Conservation (phyloP, 169 alveolate genomes). For the Blepharisma undulans region DNA sequence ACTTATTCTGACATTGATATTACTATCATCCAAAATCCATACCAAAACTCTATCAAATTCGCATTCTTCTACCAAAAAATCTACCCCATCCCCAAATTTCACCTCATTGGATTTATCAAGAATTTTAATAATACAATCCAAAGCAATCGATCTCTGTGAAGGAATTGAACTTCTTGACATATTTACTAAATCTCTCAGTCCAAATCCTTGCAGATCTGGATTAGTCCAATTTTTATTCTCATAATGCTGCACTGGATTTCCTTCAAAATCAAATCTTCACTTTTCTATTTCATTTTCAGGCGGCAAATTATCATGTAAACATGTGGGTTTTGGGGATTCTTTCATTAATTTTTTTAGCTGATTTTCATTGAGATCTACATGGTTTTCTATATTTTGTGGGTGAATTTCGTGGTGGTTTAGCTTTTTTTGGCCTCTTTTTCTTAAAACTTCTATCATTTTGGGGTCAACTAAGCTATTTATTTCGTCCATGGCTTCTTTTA, state of each 20-base stretch:
- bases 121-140: background rate
- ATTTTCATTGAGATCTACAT: background rate
- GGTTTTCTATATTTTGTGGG: background rate
- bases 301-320: background rate
- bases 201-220: background rate
- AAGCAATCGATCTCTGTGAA: background rate
- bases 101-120: background rate
- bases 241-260: background rate
- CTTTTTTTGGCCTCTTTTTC: slow-evolving; percentile 15
- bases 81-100: background rate
- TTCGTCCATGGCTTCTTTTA: background rate
- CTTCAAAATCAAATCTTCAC: slow-evolving; percentile 5
- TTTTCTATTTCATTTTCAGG: background rate
- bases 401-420: background rate
- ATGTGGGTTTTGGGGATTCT: background rate
- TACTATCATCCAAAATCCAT: background rate
- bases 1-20: background rate
- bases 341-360: background rate
- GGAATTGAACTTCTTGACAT: slow-evolving; percentile 22
- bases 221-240: background rate
- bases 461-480: background rate
- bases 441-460: background rate
- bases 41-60: slow-evolving; percentile 12
- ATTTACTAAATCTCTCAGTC: background rate
- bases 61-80: slow-evolving; percentile 21